A percentile compares a stretch with the other conserved stretches of the same genome.
phyloP scores from a whole-genome alignment of 2,329 filamentous ascomycete genomes.

The Pseudofabraea citricarpa region DNA sequence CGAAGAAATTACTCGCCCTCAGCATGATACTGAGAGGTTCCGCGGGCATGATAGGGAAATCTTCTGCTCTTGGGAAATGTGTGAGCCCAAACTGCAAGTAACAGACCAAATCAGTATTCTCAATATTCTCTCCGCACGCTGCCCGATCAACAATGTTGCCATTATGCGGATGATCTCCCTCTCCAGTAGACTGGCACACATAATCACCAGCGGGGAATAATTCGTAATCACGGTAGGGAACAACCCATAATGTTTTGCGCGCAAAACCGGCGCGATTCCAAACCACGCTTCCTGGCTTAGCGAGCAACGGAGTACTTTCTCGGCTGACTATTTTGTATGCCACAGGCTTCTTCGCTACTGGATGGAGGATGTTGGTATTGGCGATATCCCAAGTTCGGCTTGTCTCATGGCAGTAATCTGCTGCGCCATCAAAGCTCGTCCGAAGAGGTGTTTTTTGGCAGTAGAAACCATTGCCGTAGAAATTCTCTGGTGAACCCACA shows the following conservation, averaged over 20 bases:
- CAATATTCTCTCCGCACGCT: conserved; percentile 49
- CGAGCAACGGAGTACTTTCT: conserved; percentile 75
- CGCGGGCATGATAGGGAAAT: conserved; percentile 88
- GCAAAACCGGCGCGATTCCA: conserved; percentile 55
- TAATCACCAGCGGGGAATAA: conserved; percentile 55
- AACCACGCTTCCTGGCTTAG: conserved; percentile 75
- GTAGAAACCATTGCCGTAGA: conserved; percentile 86
- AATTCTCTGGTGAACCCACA: conserved; percentile 77
- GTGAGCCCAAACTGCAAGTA: conserved; percentile 94
- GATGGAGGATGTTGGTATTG: conserved; percentile 80
- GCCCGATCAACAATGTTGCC: conserved; percentile 25
- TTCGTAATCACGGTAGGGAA: conserved; percentile 60
- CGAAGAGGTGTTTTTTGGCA: conserved; percentile 76
- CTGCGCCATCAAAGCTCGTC: conserved; percentile 62
- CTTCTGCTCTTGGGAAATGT: conserved; percentile 84
- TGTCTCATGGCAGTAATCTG: conserved; percentile 76
- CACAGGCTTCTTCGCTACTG: conserved; percentile 78
- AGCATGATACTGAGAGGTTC: conserved; percentile 68
- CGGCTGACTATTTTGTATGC: conserved; percentile 87
- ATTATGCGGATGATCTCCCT: conserved; percentile 9
- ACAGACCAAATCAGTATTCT: conserved; percentile 83
- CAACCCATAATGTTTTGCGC: conserved; percentile 54
- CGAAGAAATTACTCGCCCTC: conserved; percentile 55
- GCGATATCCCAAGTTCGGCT: conserved; percentile 86
- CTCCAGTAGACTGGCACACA: conserved; percentile 50